phyloP scores from a whole-genome alignment of 2,329 filamentous ascomycete species.

The Apiospora phragmitis region DNA sequence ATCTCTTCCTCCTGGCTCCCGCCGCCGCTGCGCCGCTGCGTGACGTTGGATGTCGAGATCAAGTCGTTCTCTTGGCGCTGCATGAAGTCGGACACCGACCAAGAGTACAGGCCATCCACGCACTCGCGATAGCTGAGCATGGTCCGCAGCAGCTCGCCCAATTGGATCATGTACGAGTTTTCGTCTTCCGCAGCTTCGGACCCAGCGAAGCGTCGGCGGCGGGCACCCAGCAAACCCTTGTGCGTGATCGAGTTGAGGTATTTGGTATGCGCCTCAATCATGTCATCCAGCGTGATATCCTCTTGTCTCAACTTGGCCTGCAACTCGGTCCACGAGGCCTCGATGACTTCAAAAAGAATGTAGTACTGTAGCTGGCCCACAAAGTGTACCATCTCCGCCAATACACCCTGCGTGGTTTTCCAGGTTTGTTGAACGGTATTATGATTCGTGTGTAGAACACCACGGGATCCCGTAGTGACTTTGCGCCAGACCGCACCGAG shows the following conservation, averaged over 20 bases:
- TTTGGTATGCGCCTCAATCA: constrained; percentile 86
- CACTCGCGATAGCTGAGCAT: constrained; percentile 95
- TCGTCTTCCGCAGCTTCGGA: constrained; percentile 62
- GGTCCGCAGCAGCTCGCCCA: constrained; percentile 87
- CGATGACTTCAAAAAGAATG: constrained; percentile 97
- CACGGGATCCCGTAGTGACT: constrained; percentile 91
- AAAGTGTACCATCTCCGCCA: constrained; percentile 99
- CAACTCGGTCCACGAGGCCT: constrained; percentile 90
- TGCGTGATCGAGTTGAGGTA: constrained; percentile 95
- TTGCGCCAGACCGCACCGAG: constrained; percentile 89
- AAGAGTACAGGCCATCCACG: constrained; percentile 92
- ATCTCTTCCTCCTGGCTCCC: constrained; percentile 31
- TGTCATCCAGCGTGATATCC: constrained; percentile 88
- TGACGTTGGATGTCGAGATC: constrained; percentile 25
- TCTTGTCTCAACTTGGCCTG: constrained; percentile 81
- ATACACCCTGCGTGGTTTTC: constrained; percentile 84
- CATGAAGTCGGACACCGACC: constrained; percentile 92
- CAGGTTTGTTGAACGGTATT: constrained; percentile 72
- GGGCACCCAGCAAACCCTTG: constrained; percentile 86
- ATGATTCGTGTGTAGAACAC: constrained; percentile 80
- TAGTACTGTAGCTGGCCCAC: constrained; percentile 97
- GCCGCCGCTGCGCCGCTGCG: constrained; percentile 24
- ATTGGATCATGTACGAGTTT: constrained; percentile 81
- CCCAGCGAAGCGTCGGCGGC: constrained; percentile 45
- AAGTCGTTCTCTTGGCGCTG: constrained; percentile 83